Conservation (phyloP, 2,329 filamentous ascomycete species). For the Cytospora piceicola region DNA sequence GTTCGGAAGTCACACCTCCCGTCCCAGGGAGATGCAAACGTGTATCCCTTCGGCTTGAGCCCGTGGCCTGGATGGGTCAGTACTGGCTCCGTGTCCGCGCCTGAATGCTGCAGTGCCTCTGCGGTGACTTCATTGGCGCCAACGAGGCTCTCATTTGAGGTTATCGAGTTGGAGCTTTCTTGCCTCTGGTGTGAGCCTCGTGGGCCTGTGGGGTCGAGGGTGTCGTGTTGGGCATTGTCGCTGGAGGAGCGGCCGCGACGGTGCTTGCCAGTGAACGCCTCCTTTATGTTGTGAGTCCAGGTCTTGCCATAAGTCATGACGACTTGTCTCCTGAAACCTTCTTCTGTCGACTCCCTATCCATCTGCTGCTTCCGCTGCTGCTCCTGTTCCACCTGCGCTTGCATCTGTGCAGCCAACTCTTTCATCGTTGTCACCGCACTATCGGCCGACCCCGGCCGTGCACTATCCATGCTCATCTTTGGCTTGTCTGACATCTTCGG, state of each 20-base stretch:
- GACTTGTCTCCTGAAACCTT: constrained; percentile 58
- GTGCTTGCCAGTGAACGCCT: constrained; percentile 45
- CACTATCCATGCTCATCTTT: constrained; percentile 38
- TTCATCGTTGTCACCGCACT: constrained; percentile 31
- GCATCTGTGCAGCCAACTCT: constrained; percentile 26
- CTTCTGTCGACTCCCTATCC: constrained; percentile 33
- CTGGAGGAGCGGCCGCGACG: constrained; percentile 36
- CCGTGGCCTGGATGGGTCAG: constrained; percentile 51
- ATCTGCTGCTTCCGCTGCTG: constrained; percentile 20
- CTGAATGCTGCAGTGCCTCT: neutral
- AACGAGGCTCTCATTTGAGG: constrained; percentile 9
- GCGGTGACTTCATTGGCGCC: neutral
- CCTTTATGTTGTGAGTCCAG: constrained; percentile 51
- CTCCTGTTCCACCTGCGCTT: constrained; percentile 19
- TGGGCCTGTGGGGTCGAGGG: constrained; percentile 30
- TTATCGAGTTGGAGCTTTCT: constrained; percentile 29
- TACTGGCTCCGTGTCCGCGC: constrained; percentile 32
- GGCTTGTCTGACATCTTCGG: constrained; percentile 41
- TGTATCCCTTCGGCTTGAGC: constrained; percentile 67
- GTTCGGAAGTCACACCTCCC: constrained; percentile 85
- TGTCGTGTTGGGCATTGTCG: constrained; percentile 26
- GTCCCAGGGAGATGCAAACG: constrained; percentile 85
- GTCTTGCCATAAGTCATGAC: constrained; percentile 60
- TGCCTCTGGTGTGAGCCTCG: constrained; percentile 37
- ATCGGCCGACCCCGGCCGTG: constrained; percentile 27